Evolutionary conservation across 768 basidiomycete species (phyloP).

Genomic region (Tephrocybe sp.): DNA sequence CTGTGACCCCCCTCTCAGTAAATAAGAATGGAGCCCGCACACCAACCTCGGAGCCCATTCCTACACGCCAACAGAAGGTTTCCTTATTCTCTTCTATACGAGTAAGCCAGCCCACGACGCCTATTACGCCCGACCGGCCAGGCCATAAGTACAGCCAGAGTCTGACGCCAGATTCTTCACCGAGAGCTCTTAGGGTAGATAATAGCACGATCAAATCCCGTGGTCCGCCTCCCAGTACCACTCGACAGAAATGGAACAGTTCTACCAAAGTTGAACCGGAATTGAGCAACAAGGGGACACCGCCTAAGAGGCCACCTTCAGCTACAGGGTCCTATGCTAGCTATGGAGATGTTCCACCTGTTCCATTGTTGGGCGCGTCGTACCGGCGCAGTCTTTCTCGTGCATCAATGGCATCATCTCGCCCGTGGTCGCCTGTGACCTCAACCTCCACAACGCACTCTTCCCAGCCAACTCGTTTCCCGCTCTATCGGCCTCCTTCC

Average conservation of each 20-base stretch:
- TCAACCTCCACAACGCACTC: conserved; percentile 70
- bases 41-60: conserved; percentile 56
- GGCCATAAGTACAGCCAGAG: conserved; percentile 71
- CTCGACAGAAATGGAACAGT: conserved; percentile 76
- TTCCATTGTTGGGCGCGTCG: conserved; percentile 46
- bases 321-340: conserved; percentile 37
- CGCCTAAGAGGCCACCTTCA: conserved; percentile 52
- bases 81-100: conserved; percentile 56
- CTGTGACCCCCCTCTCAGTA: conserved; percentile 46
- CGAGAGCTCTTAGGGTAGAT: conserved; percentile 40
- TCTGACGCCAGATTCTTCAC: conserved; percentile 68
- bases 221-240: conserved; percentile 19
- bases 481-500: conserved; percentile 47
- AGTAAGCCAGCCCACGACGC: conserved; percentile 38
- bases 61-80: conserved; percentile 52
- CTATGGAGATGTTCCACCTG: conserved; percentile 38
- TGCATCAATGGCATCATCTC: conserved; percentile 72
- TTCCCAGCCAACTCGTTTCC: conserved; percentile 37
- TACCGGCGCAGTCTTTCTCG: conserved; percentile 68
- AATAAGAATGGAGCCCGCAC: conserved; percentile 39
- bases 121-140: conserved; percentile 55
- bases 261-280: conserved; percentile 73
- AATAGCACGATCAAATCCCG: conserved; percentile 40
- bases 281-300: conserved; percentile 44
- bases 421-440: conserved; percentile 77